phyloP scores from a whole-genome alignment of 1,284 basidiomycete species.

The Moesziomyces antarcticus region DNA sequence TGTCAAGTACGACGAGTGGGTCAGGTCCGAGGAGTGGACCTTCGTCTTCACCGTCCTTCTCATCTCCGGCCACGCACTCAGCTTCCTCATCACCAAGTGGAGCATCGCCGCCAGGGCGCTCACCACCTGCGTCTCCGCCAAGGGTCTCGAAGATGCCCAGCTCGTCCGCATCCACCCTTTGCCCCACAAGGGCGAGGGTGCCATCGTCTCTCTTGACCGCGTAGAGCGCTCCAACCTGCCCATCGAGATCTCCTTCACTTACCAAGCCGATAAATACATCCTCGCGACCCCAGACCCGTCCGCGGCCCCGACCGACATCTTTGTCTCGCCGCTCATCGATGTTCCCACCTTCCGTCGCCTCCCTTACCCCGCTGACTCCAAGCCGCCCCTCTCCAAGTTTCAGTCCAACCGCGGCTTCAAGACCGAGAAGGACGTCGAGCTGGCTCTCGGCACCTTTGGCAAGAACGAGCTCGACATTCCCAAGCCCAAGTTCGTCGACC shows the following conservation, averaged over 20 bases:
- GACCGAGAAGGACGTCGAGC: slow-evolving; percentile 58
- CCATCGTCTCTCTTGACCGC: slow-evolving; percentile 82
- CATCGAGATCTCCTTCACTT: slow-evolving; percentile 85
- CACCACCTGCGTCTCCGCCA: slow-evolving; percentile 73
- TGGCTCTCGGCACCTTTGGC: slow-evolving; percentile 60
- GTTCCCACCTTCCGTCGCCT: slow-evolving; percentile 81
- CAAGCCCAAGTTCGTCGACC: slow-evolving; percentile 62
- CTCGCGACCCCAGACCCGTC: slow-evolving; percentile 71
- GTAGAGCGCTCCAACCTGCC: slow-evolving; percentile 63
- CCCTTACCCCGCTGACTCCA: slow-evolving; percentile 85
- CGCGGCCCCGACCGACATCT: slow-evolving; percentile 59
- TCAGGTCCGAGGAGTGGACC: slow-evolving; percentile 72
- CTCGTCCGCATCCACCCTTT: slow-evolving; percentile 86
- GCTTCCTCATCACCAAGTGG: slow-evolving; percentile 92
- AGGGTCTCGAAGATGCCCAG: slow-evolving; percentile 76
- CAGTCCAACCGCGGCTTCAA: slow-evolving; percentile 72
- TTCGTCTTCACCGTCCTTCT: slow-evolving; percentile 90
- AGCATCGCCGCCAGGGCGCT: slow-evolving; percentile 81
- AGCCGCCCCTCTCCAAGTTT: slow-evolving; percentile 80
- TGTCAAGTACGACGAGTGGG: slow-evolving; percentile 83
- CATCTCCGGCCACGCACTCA: slow-evolving; percentile 87
- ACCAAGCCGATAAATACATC: slow-evolving; percentile 94
- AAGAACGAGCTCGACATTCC: slow-evolving; percentile 65
- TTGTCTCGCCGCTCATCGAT: slow-evolving; percentile 62
- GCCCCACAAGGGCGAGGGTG: slow-evolving; percentile 87